Evolutionary conservation across 768 basidiomycete species (phyloP), one percentile per base, ranked within the genome.

Genomic region (Hysterangium stoloniferum): DNA sequence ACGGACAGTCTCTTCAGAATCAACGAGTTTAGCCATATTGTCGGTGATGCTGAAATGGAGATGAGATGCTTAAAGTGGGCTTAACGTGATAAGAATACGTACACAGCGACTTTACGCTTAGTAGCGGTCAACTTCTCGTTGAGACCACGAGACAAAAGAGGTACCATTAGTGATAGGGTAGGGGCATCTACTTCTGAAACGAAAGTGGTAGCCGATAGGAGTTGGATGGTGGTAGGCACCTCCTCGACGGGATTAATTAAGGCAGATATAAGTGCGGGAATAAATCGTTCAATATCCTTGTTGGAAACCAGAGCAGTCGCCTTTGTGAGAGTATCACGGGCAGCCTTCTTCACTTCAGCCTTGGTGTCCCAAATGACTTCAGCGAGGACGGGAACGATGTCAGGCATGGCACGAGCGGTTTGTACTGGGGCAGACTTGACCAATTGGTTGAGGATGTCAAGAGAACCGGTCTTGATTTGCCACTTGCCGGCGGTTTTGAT

Each of bases 291-390:
- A 53, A 90, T 93, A 72, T 95, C 94, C 84, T 96, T 97, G 85
- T 97, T 97, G 59, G 92, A 92, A 58, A 96, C 80, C 58, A 97
- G 75, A 62, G 90, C 90, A 61, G 88, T 91, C 57, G 92, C 84
- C 76, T 93, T 94, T 61, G 89, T 89, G 63, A 97, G 82, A 56
- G 93, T 84, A 66, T 88, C 84, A 64, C 91, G 90, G 54, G 95
- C 93, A 33, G 90, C 88, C 77, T 97, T 96, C 84, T 98, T 97
- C 68, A 97, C 95, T 57, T 96, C 92, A 41, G 92, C 82, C 74
- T 97, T 97, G 69, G 92, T 95, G 70, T 96, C 94, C 95, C 95
- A 98, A 61, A 98, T 95, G 53, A 86, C 91, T 64, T 92, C 94
- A 31, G 94, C 69, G 61, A 98, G 89, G 61, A 97, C 75, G 54